phyloP scores from a whole-genome alignment of 1,284 basidiomycete species.

The Athelia sp. region DNA sequence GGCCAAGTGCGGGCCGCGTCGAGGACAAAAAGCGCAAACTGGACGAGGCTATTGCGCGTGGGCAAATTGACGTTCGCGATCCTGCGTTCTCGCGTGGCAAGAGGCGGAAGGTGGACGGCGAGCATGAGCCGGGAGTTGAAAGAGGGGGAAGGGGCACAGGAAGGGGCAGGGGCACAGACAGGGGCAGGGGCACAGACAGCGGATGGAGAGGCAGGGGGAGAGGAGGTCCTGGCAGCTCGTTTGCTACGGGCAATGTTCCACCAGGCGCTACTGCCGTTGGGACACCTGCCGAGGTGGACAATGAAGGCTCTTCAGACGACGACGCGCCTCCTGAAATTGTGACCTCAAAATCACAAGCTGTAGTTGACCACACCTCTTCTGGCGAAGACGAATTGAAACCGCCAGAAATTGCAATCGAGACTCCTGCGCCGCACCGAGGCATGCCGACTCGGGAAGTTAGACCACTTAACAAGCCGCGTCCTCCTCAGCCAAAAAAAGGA shows the following conservation, averaged over 20 bases:
- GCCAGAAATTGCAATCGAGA: not conserved
- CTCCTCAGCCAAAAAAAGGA: slow-evolving; percentile 48
- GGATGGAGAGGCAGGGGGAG: slow-evolving; percentile 25
- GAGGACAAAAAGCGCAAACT: slow-evolving; percentile 74
- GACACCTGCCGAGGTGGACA: not conserved
- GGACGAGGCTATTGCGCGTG: slow-evolving; percentile 73
- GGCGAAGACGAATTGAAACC: slow-evolving; percentile 3
- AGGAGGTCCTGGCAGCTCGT: slow-evolving; percentile 1
- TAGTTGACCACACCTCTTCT: not conserved
- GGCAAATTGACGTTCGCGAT: slow-evolving; percentile 60
- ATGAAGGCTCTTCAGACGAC: slow-evolving; percentile 20
- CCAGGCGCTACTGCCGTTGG: not conserved
- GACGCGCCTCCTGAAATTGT: slow-evolving; percentile 48
- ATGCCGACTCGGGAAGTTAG: not conserved
- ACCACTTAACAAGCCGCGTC: slow-evolving; percentile 22
- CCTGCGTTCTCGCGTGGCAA: slow-evolving; percentile 31
- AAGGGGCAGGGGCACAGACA: slow-evolving; percentile 23
- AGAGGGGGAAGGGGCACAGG: slow-evolving; percentile 21
- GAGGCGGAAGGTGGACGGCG: slow-evolving; percentile 26
- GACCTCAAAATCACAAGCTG: slow-evolving; percentile 46
- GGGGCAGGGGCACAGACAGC: slow-evolving; percentile 29
- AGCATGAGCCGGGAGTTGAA: slow-evolving; percentile 10
- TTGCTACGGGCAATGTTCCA: slow-evolving; percentile 2
- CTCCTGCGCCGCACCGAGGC: not conserved
- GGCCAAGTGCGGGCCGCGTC: slow-evolving; percentile 66